Base-by-base conservation (phyloP, 345 rosid genomes). In the Corchorus capsularis region DNA sequence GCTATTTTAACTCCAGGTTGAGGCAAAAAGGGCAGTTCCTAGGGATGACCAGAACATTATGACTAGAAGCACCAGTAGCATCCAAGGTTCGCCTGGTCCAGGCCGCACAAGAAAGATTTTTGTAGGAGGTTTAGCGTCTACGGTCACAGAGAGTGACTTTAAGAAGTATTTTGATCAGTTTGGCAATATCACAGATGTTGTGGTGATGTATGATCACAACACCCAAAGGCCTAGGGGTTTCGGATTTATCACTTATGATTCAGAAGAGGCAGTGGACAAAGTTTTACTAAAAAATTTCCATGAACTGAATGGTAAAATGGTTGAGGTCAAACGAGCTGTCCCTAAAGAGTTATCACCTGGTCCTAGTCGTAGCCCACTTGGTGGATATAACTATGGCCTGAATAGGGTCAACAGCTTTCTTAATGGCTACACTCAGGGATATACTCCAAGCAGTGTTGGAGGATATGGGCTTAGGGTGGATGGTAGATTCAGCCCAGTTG, bases 121-220 rank as follows among this genome's bases (percentile, higher is more conserved):
- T 75, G 96, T 91, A 27, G 96, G 96, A 80, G 97, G 97, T 68
- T 85, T 92, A 78, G 90, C 97, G 57, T 92, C 97, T 34, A 89
- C 94, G 3, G 93, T 92, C 71, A 90, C 94, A 8, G 97, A 92
- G 70, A 84, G 82, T 65, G 97, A 92, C 78, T 92, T 92, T 71
- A 88, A 81, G 85, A 84, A 84, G 63, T 92, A 92, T 77, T 92
- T 92, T 77, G 97, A 92, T 73, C 97, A 88, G 78, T 92, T 87
- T 80, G 97, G 97, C 71, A 81, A 84, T 17, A 89, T 92, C 78
- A 88, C 85, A 52, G 97, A 92, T 83, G 94, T 87, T 45, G 97
- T 92, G 39, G 97, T 92, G 54, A 91, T 91, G 96, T 88, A 91
- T 72, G 96, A 91, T 83, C 96, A 89, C 84, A 89, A 88, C 83